Base-by-base conservation (phyloP, 164 flowering plant genomes). In the Vitis vinifera region DNA sequence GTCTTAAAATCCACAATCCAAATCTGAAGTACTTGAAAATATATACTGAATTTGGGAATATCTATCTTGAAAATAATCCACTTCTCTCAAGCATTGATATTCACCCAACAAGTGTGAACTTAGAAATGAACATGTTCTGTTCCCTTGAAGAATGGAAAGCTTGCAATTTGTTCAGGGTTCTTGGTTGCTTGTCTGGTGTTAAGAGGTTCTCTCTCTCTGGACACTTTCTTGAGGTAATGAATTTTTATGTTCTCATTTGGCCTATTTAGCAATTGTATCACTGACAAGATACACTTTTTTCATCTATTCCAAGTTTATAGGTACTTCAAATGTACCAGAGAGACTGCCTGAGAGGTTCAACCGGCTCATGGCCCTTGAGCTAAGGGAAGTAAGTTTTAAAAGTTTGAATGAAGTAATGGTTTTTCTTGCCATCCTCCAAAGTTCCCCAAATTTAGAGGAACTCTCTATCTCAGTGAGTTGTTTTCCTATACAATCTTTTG, bases 371-470 rank as follows among this genome's bases (percentile, higher is more conserved):
- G 49, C n/a, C 16, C 73, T 70, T 47, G 66, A 70, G 4, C 72
- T 70, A n/a, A 70, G 15, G 56, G 72, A 62, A 52, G 27, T 70
- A 14, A 70, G 67, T 19, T 62, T 63, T 14, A 30, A n/a, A 6
- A 53, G 58, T 23, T 3, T 70, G 47, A 63, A 55, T 2, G 67
- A 55, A 2, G 44, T 70, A 5, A 17, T 13, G 19, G 67, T 9
- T 48, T 37, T 16, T 23, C 23, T 70, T 17, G 31, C 62, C 23
- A 53, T 70, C 11, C 67, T 70, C 11, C 15, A 55, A 47, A 70
- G 73, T 27, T 47, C 67, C 30, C 73, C 73, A 63, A 70, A 63
- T 56, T 63, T 70, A 47, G 52, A 63, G 55, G 55, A 62, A 37
- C 67, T 70, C 9, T 8, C 12, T 56, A 7, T 70, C 10, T n/a